Percentiles rank a stretch among this genome's conserved stretches.
Evolutionary conservation across 495 filamentous ascomycete genomes (phyloP).

Genomic region (Penicillium roqueforti): DNA sequence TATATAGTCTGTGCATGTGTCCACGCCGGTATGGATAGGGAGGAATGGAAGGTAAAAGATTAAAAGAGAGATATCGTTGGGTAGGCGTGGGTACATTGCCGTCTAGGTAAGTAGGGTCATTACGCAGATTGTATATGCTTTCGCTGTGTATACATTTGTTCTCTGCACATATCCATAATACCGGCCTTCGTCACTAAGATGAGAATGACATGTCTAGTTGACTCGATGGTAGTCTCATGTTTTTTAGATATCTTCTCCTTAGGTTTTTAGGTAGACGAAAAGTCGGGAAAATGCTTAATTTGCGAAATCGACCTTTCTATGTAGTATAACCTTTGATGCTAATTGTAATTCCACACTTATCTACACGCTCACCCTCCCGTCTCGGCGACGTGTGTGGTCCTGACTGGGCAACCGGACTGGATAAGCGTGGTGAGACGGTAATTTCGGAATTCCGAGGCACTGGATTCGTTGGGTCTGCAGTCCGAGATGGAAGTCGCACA

Average conservation of each 20-base stretch:
- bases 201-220: too few species aligned
- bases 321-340: too few species aligned
- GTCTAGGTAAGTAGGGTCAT: not conserved
- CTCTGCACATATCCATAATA: too few species aligned
- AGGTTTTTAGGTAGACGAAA: too few species aligned
- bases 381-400: conserved; percentile 3
- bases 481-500: conserved; percentile 11
- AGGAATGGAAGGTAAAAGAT: not conserved
- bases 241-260: too few species aligned
- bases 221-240: too few species aligned
- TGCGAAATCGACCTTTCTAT: too few species aligned
- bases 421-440: conserved; percentile 10
- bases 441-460: conserved; percentile 16
- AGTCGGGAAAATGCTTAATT: too few species aligned
- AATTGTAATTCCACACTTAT: too few species aligned
- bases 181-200: too few species aligned
- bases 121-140: not conserved
- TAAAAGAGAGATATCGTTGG: not conserved
- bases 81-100: not conserved
- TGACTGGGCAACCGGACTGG: conserved; percentile 5
- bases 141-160: not conserved
- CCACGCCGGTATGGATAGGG: not conserved
- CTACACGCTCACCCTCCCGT: not conserved
- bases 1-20: not conserved
- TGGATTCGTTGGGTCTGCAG: conserved; percentile 13